These are phyloP conservation scores for Silybum marianum DNA, from an alignment of 129 eudicot genomes.

Conservation along the genomic window DNA sequence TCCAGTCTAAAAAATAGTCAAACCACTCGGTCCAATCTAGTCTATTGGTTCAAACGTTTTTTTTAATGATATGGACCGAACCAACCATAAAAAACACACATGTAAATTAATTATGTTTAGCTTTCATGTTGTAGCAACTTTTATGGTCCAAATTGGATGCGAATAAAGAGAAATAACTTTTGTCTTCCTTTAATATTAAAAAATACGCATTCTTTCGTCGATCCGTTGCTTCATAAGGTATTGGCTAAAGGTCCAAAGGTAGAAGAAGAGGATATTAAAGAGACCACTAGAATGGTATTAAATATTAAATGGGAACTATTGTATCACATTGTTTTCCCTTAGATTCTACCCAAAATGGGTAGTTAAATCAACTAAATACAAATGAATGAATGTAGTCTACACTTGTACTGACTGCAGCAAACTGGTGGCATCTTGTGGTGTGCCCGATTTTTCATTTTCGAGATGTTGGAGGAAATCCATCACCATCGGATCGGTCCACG, in stretches of 20 bases:
- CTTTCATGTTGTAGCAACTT: too few relatives aligned
- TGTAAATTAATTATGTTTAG: too few relatives aligned
- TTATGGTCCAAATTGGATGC: too few relatives aligned
- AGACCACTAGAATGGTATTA: neutral
- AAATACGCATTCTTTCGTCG: neutral
- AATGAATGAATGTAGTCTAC: constrained; percentile 16
- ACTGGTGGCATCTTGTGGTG: constrained; percentile 15
- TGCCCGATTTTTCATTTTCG: constrained; percentile 38
- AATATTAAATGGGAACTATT: neutral
- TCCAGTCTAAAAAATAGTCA: too few relatives aligned
- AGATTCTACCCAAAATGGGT: neutral
- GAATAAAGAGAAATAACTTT: too few relatives aligned
- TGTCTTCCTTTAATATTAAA: too few relatives aligned
- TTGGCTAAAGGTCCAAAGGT: neutral
- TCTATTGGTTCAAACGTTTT: too few relatives aligned
- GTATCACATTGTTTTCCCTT: constrained; percentile 12
- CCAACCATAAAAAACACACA: too few relatives aligned
- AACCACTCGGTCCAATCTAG: too few relatives aligned
- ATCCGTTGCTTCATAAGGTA: neutral
- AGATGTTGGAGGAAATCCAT: constrained; percentile 86
- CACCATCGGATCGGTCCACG: constrained; percentile 94
- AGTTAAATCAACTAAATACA: constrained; percentile 6
- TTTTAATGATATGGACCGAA: too few relatives aligned
- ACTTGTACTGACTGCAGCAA: constrained; percentile 24
- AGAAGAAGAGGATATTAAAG: neutral